These are phyloP conservation scores for Schwanniomyces pseudopolymorphus DNA, from an alignment of 805 yeast species.

Conservation along the genomic window DNA sequence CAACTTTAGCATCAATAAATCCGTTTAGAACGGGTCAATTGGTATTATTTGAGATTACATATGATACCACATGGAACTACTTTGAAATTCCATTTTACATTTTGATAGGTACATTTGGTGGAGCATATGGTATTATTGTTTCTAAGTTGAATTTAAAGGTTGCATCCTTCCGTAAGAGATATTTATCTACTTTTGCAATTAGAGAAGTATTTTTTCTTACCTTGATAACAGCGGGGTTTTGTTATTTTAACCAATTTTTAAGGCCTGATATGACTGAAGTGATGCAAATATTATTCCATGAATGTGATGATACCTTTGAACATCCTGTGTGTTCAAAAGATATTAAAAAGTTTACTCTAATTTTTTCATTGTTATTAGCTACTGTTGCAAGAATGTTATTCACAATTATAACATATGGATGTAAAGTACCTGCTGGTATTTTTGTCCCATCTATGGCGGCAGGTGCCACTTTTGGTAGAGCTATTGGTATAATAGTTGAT, in stretches of 20 bases:
- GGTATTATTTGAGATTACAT: constrained; percentile 88
- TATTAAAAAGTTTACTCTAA: constrained; percentile 28
- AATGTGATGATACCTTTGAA: constrained; percentile 57
- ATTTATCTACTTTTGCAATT: constrained; percentile 55
- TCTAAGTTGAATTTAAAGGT: constrained; percentile 73
- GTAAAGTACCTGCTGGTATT: constrained; percentile 96
- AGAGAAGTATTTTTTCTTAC: constrained; percentile 73
- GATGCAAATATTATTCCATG: constrained; percentile 87
- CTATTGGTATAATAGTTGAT: constrained; percentile 74
- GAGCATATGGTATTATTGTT: constrained; percentile 79
- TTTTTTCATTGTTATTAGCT: constrained; percentile 64
- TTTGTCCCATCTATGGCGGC: constrained; percentile 96
- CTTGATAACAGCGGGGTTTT: constrained; percentile 65
- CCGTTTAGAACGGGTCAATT: constrained; percentile 95
- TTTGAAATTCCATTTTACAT: constrained; percentile 82
- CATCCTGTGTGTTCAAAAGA: constrained; percentile 39
- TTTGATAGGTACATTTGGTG: constrained; percentile 85
- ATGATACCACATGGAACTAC: constrained; percentile 82
- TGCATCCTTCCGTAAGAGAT: constrained; percentile 74
- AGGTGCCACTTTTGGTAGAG: constrained; percentile 93
- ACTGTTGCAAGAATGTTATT: constrained; percentile 68
- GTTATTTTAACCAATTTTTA: constrained; percentile 82
- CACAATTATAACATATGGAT: constrained; percentile 84
- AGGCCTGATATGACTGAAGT: constrained; percentile 91
- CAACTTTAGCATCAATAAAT: constrained; percentile 74